Base-by-base conservation (phyloP, 805 yeast genomes). In the Yarrowia alimentaria region DNA sequence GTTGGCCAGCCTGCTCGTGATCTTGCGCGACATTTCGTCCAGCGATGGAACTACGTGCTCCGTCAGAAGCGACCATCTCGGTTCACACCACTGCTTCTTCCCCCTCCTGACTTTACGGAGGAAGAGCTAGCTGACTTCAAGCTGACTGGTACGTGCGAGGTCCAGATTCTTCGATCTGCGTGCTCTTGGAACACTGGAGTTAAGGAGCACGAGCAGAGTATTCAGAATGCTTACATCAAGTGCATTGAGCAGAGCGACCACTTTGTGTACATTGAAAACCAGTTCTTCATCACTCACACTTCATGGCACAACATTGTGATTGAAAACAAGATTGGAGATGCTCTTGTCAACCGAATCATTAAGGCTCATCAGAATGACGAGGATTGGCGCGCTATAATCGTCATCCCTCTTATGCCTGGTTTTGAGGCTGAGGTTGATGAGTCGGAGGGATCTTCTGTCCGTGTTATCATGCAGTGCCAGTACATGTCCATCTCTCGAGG, bases 321-420 rank as follows among this genome's bases (percentile, higher is more conserved):
- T 51, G 82, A 86, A 58, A 93, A 93, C 66, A 75, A 87, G 63
- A 85, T 93, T 57, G 99, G 96, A 31, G 96, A 91, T 72, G 99
- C 99, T 0, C 72, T 93, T 35, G 98, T 93, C n/a, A 98, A 93
- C 65, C 75, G 99, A 60, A 90, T 91, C 51, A 84, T 90, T 25
- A 75, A 89, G 38, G 99, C 99, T 0, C 85, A 86, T 62, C 76
- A 78, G 54, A 85, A 82, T 54, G 79, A 80, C 5, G 83, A 79
- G 50, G 66, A 71, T 9, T 93, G 99, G 99, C 82, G 81, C 56
- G 98, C 98, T 1, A 78, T 88, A 19, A 83, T 93, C 55, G 75
- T 93, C 9, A 88, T 93, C 56, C 99, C 99, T 3, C 72, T 93
- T 57, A 88, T 93, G 93, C 99, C 99, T 1, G 99, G 99, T 0